Conservation (phyloP, 2,329 filamentous ascomycete species). For the Waltergamsia citrina region DNA sequence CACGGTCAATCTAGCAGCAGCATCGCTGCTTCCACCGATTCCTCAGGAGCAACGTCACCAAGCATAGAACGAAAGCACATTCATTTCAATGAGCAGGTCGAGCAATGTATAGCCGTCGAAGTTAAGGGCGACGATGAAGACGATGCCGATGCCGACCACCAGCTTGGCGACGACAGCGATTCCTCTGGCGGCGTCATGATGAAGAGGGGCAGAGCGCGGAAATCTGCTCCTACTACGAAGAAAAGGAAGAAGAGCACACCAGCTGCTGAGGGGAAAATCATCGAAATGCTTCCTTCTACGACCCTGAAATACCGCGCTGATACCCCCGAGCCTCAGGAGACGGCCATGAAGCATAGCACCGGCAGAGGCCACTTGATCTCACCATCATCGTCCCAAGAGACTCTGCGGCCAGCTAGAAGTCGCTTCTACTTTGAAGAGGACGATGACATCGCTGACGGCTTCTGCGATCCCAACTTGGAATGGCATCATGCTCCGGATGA, state of each 20-base stretch:
- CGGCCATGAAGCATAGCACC: constrained; percentile 52
- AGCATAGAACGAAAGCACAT: constrained; percentile 72
- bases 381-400: constrained; percentile 76
- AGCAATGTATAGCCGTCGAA: constrained; percentile 92
- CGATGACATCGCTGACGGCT: constrained; percentile 34
- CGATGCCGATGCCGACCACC: constrained; percentile 39
- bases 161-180: constrained; percentile 46
- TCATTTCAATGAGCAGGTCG: constrained; percentile 91
- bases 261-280: constrained; percentile 64
- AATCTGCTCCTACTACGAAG: constrained; percentile 41
- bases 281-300: constrained; percentile 79
- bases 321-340: constrained; percentile 56
- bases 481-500: constrained; percentile 18
- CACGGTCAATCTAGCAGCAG: constrained; percentile 53
- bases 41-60: constrained; percentile 60
- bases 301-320: constrained; percentile 79
- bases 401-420: constrained; percentile 60
- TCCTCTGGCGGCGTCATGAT: constrained; percentile 80
- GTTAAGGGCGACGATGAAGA: constrained; percentile 71
- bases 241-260: constrained; percentile 19
- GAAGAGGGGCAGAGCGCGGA: constrained; percentile 53
- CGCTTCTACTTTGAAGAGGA: constrained; percentile 55
- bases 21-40: constrained; percentile 53
- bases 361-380: constrained; percentile 44
- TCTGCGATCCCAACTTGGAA: constrained; percentile 16